phyloP scores from a whole-genome alignment of 768 basidiomycete species.

The Chiua virens region DNA sequence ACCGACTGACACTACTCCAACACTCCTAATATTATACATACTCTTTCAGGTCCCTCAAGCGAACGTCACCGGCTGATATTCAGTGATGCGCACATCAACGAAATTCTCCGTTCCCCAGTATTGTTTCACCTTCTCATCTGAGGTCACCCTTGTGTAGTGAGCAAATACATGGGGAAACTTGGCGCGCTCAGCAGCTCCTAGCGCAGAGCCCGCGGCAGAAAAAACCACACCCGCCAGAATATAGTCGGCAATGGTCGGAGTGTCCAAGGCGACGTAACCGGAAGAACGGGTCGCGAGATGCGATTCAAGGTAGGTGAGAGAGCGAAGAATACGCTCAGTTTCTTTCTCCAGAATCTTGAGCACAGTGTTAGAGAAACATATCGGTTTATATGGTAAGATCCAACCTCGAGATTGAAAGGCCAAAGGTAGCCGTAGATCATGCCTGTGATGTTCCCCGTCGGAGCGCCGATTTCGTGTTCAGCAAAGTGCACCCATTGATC shows the following conservation, averaged over 20 bases:
- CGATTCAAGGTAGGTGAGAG: slow-evolving; percentile 13
- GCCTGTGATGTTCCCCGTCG: neutral
- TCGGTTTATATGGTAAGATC: neutral
- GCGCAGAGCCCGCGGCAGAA: neutral
- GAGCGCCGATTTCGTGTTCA: slow-evolving; percentile 12
- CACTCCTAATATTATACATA: too few relatives aligned
- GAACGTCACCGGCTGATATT: neutral
- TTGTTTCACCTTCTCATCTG: slow-evolving; percentile 9
- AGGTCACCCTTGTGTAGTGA: slow-evolving; percentile 18
- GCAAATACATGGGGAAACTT: slow-evolving; percentile 10
- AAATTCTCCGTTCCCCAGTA: slow-evolving; percentile 9
- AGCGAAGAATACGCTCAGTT: slow-evolving; percentile 1
- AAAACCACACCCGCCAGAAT: slow-evolving; percentile 3
- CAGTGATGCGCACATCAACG: neutral
- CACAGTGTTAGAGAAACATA: neutral
- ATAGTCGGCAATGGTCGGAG: slow-evolving; percentile 19
- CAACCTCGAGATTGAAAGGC: slow-evolving; percentile 12
- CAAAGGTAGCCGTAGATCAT: neutral
- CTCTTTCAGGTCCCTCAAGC: neutral
- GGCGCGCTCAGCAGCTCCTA: slow-evolving; percentile 12
- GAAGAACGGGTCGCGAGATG: slow-evolving; percentile 9
- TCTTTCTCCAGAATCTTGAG: slow-evolving; percentile 1
- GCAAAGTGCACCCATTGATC: slow-evolving; percentile 26
- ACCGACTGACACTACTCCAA: too few relatives aligned
- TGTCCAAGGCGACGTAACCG: slow-evolving; percentile 14